Conservation (phyloP, 257 asterid species). For the Salvia hispanica region DNA sequence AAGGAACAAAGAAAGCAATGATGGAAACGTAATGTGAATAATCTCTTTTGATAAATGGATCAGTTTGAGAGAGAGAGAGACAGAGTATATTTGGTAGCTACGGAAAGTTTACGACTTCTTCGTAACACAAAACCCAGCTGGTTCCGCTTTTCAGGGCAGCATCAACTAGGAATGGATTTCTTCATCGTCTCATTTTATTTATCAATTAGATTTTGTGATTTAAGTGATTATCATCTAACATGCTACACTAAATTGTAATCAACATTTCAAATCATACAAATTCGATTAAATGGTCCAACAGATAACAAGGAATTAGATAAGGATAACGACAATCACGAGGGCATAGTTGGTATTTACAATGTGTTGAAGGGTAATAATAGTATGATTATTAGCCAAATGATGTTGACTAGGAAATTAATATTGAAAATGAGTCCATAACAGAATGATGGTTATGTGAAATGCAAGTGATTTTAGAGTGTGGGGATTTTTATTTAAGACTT, state of each 20-base stretch:
- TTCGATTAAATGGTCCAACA: too few relatives aligned
- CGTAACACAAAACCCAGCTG: not conserved
- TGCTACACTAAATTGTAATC: too few relatives aligned
- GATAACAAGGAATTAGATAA: too few relatives aligned
- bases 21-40: slow-evolving; percentile 21
- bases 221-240: too few relatives aligned
- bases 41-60: slow-evolving; percentile 5
- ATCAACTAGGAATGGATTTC: too few relatives aligned
- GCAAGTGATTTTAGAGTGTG: slow-evolving; percentile 21
- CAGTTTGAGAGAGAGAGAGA: not conserved
- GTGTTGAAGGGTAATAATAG: not conserved
- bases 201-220: too few relatives aligned
- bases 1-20: slow-evolving; percentile 3
- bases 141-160: too few relatives aligned
- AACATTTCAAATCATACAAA: too few relatives aligned
- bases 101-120: slow-evolving; percentile 11
- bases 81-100: slow-evolving; percentile 23
- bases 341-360: too few relatives aligned
- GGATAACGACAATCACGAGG: too few relatives aligned
- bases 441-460: slow-evolving; percentile 1
- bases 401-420: not conserved
- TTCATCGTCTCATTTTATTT: too few relatives aligned
- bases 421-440: not conserved
- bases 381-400: slow-evolving; percentile 22
- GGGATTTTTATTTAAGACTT: too few relatives aligned